Evolutionary conservation across 495 filamentous ascomycete species (phyloP).

Genomic region (Chlorociboria aeruginascens): DNA sequence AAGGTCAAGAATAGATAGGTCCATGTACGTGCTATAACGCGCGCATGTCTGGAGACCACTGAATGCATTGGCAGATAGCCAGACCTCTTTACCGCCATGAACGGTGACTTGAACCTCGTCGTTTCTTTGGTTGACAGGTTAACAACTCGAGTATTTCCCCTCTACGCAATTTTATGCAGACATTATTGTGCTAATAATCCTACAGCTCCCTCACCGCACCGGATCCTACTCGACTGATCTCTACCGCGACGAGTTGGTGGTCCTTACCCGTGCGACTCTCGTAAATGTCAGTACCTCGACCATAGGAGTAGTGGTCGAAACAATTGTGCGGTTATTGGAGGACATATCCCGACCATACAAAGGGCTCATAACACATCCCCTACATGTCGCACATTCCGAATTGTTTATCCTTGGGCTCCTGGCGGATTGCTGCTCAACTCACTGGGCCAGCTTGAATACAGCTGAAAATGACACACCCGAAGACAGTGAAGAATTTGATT

Average conservation of each 20-base stretch:
- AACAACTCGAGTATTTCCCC: constrained; percentile 40
- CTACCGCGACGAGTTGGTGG: constrained; percentile 47
- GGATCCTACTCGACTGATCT: constrained; percentile 45
- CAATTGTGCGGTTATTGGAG: constrained; percentile 39
- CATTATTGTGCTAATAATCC: constrained; percentile 10
- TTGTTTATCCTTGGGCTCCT: constrained; percentile 46
- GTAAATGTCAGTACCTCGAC: constrained; percentile 40
- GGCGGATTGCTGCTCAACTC: constrained; percentile 48
- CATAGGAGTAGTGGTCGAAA: constrained; percentile 41
- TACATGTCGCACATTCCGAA: constrained; percentile 45
- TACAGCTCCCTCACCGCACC: constrained; percentile 50
- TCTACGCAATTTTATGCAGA: neutral
- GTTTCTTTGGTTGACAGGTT: constrained; percentile 53
- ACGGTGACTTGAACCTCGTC: constrained; percentile 49
- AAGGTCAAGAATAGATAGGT: neutral
- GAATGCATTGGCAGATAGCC: constrained; percentile 8
- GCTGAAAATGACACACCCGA: neutral
- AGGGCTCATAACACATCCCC: constrained; percentile 31
- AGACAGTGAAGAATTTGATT: constrained; percentile 16
- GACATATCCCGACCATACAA: constrained; percentile 37
- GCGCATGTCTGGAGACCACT: constrained; percentile 12
- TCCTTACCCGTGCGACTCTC: constrained; percentile 45
- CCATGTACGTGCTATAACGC: constrained; percentile 1
- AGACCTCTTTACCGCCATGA: constrained; percentile 30
- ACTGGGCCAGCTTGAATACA: constrained; percentile 36